A percentile compares a stretch with the other conserved stretches of the same genome.
These are phyloP conservation scores for Cladosporium sp. DNA, from an alignment of 2,329 filamentous ascomycete species.

Conservation along the genomic window DNA sequence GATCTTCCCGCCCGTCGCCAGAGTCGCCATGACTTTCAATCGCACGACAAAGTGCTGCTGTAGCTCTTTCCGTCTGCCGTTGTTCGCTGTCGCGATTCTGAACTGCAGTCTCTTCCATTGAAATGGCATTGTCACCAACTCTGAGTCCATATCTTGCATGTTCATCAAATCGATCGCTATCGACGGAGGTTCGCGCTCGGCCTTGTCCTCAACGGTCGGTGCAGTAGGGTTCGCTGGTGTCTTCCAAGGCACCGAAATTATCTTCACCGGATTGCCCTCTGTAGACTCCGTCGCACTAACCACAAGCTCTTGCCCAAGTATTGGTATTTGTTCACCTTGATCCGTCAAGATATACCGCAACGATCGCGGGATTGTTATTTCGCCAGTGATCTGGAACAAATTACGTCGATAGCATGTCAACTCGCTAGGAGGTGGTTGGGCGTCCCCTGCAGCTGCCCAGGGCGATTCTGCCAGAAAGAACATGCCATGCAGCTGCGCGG, in stretches of 20 bases:
- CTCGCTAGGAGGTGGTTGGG: constrained; percentile 63
- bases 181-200: constrained; percentile 80
- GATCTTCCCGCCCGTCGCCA: constrained; percentile 77
- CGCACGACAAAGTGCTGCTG: constrained; percentile 94
- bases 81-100: constrained; percentile 91
- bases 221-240: constrained; percentile 69
- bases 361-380: constrained; percentile 72
- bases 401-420: constrained; percentile 94
- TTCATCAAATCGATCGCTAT: constrained; percentile 66
- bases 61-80: constrained; percentile 86
- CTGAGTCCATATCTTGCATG: constrained; percentile 67
- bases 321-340: constrained; percentile 75
- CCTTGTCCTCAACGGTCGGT: constrained; percentile 59
- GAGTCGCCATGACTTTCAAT: constrained; percentile 76
- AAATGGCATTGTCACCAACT: constrained; percentile 86
- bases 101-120: constrained; percentile 94
- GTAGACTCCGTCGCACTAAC: constrained; percentile 94
- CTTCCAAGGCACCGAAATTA: constrained; percentile 98
- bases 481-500: constrained; percentile 79
- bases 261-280: constrained; percentile 83
- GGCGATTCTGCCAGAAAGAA: constrained; percentile 82
- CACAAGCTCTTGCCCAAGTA: constrained; percentile 76
- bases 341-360: constrained; percentile 78
- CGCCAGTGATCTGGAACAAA: constrained; percentile 91
- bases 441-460: constrained; percentile 54